phyloP scores from a whole-genome alignment of 1,139 yeast species.

The Oligophagozyma castellii region DNA sequence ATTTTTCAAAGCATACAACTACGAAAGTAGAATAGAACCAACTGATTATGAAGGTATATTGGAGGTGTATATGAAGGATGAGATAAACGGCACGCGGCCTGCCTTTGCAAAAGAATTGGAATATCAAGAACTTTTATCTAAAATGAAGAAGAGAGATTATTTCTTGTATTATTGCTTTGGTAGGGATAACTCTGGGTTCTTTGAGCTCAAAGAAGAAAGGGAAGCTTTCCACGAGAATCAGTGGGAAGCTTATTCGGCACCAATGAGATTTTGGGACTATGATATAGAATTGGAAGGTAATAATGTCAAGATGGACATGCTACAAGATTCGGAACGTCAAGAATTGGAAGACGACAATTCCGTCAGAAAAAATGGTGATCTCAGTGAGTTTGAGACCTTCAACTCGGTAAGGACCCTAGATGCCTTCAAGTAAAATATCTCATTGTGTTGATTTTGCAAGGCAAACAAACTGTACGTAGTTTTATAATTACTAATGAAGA shows the following conservation, averaged over 20 bases:
- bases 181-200: conserved; percentile 16
- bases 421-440: too few relatives aligned
- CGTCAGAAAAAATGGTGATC: neutral
- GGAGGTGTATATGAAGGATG: conserved; percentile 10
- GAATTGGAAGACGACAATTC: neutral
- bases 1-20: conserved; percentile 11
- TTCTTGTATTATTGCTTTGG: conserved; percentile 16
- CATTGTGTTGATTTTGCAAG: too few relatives aligned
- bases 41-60: conserved; percentile 15
- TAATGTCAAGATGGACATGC: neutral
- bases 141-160: conserved; percentile 9
- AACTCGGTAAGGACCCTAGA: neutral
- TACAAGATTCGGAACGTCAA: neutral
- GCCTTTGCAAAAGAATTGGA: conserved; percentile 17
- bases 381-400: neutral
- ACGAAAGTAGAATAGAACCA: conserved; percentile 11
- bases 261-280: neutral
- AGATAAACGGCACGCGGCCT: conserved; percentile 7
- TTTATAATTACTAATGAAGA: too few relatives aligned
- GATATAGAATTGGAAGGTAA: neutral
- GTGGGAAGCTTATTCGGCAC: neutral
- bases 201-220: conserved; percentile 4
- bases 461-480: too few relatives aligned
- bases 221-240: neutral
- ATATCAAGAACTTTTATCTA: conserved; percentile 9